Evolutionary conservation across 306 rosid species (phyloP).

Genomic region (Pterocarpus santalinus): DNA sequence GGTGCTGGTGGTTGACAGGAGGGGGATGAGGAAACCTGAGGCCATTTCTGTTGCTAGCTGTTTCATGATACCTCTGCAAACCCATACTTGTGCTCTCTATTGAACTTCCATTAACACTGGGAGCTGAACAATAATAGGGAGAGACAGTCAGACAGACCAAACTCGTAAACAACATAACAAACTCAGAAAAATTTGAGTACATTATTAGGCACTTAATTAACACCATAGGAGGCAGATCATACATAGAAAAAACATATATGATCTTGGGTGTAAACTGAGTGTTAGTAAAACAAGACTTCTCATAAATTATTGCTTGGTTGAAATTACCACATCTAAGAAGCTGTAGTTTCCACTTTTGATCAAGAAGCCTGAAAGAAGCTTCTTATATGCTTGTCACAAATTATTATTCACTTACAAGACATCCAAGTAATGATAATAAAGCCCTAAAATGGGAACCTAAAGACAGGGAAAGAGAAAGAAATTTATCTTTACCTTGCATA

Average conservation of each 20-base stretch:
- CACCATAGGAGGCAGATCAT: conserved; percentile 11
- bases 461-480: conserved; percentile 22
- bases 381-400: conserved; percentile 3
- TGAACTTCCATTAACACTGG: conserved; percentile 58
- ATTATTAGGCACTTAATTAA: conserved; percentile 12
- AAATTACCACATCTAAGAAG: conserved; percentile 32
- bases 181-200: conserved; percentile 17
- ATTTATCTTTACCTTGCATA: conserved; percentile 58
- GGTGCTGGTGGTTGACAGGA: conserved; percentile 65
- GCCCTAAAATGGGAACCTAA: conserved; percentile 33
- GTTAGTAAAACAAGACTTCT: conserved; percentile 19
- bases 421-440: conserved; percentile 22
- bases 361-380: conserved; percentile 30
- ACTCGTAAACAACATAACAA: conserved; percentile 16
- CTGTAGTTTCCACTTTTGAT: conserved; percentile 37
- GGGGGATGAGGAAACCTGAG: conserved; percentile 73
- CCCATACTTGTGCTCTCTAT: conserved; percentile 67
- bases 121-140: conserved; percentile 50
- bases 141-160: conserved; percentile 39
- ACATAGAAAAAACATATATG: not conserved
- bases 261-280: conserved; percentile 10
- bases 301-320: conserved; percentile 20
- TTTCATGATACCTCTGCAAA: conserved; percentile 80
- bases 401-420: conserved; percentile 11
- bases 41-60: conserved; percentile 60